Evolutionary conservation across 2,329 filamentous ascomycete species (phyloP), one percentile per base, ranked within the genome.

Genomic region (Ophiostoma ulmi): DNA sequence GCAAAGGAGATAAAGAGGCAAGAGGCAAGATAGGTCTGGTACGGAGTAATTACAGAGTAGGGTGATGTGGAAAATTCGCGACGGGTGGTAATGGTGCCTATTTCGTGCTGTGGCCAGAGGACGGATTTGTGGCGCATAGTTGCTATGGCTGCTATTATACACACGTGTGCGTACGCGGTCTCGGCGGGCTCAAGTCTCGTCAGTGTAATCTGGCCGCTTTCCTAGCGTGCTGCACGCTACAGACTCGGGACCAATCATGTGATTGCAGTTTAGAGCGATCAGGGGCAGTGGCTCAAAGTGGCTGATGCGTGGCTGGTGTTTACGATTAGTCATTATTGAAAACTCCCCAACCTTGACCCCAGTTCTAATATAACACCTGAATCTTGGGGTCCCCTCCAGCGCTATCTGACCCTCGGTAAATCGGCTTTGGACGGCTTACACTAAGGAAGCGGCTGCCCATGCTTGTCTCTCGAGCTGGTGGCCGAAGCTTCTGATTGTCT

Each of bases 401-500:
- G 36, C 35, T 65, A 11, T 44, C 39, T 68, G 70, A 41, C 70
- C 71, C 71, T 72, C 71, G 69, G 71, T 61, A 38, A 38, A 64
- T 74, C 73, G 74, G 74, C 71, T 75, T 73, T 67, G 70, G 35
- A 63, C 74, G 74, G 74, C 73, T 74, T 72, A 74, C 48, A 63
- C 63, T 65, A n/a, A 36, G 22, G n/a, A 58, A 58, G 52, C 52
- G 26, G 52, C 52, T 26, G 52, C 52, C n/a, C 13, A n/a, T 36
- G 20, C 17, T 10, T 64, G 58, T 36, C 58, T 36, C 31, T 17
- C n/a, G 61, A 63, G 70, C 67, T 61, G 44, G 31, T 31, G 55
- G 39, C 48, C 48, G 38, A 17, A 64, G 64, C 72, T 70, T 66
- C 69, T 69, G 67, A 68, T 41, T 14, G 61, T 17, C 26, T 26